phyloP scores from a whole-genome alignment of 805 yeast genomes.

The Kurtzmaniella fragi region DNA sequence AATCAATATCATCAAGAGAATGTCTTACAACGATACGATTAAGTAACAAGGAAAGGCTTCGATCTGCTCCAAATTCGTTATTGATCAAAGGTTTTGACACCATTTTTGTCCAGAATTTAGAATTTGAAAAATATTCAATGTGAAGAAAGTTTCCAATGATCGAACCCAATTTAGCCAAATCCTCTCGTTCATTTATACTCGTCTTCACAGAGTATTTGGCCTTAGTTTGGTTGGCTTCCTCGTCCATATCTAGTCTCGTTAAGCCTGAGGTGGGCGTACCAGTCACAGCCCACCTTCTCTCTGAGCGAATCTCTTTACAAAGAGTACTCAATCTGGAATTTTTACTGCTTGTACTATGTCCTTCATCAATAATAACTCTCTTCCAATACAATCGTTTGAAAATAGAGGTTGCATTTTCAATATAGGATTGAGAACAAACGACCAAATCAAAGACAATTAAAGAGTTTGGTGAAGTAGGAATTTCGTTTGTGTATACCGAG shows the following conservation, averaged over 20 bases:
- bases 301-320: constrained; percentile 47
- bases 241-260: constrained; percentile 50
- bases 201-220: constrained; percentile 43
- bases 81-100: constrained; percentile 47
- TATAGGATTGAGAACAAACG: constrained; percentile 43
- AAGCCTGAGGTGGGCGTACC: constrained; percentile 76
- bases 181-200: constrained; percentile 48
- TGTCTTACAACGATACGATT: constrained; percentile 54
- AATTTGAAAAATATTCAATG: constrained; percentile 47
- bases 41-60: constrained; percentile 38
- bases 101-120: constrained; percentile 41
- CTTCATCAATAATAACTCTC: constrained; percentile 69
- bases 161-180: constrained; percentile 48
- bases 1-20: constrained; percentile 46
- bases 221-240: constrained; percentile 13
- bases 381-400: constrained; percentile 56
- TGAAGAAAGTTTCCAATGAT: constrained; percentile 49
- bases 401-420: constrained; percentile 22
- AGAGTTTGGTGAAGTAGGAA: constrained; percentile 21
- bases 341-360: constrained; percentile 57
- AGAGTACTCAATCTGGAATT: constrained; percentile 45
- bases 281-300: constrained; percentile 68
- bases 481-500: constrained; percentile 12
- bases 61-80: constrained; percentile 34
- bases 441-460: constrained; percentile 49